Evolutionary conservation across 176 grass and related monocot genomes (phyloP), one percentile per base, ranked within the genome.

Genomic region (Musa beccarii): DNA sequence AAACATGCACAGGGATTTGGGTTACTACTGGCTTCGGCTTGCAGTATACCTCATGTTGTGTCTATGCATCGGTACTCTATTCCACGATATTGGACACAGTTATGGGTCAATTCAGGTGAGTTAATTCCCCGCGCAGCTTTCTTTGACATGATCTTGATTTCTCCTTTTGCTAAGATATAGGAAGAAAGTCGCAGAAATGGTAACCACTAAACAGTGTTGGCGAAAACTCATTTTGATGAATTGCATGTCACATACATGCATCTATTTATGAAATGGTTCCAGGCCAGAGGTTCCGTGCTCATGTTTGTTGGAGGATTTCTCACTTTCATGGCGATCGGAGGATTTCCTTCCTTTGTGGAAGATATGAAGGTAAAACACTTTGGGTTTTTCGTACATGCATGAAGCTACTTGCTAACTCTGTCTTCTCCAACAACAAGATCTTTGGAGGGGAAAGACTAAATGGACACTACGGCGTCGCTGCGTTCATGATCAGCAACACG

Each of bases 21-120:
- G 86, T 49, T 88, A 88, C 11, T 88, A 88, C 56, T 88, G 86
- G 86, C 81, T 88, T 78, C 82, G 86, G 49, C 75, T 88, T 75
- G 86, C 70, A 10, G 12, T 85, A 29, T 88, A 79, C 52, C 1
- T 85, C 8, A 74, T 56, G 20, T 78, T 85, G 23, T 68, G 86
- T 24, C 1, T 79, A 70, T 88, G 86, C 75, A 17, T 88, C n/a
- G 86, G 86, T 81, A 88, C 82, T 10, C 81, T 85, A 17, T 88
- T 81, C 70, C 81, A 84, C 70, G 63, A 88, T 75, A 15, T 88
- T 59, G 86, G 82, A 6, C 8, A 88, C 51, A 79, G 75, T 71
- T 88, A 81, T 34, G 81, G 34, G 54, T 88, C 86, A 59, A 88
- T 88, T 29, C 82, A 81, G 55, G 86, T 88, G 34, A 79, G 14